Evolutionary conservation across 2,329 filamentous ascomycete species (phyloP).

Genomic region (Helotiales sp.): DNA sequence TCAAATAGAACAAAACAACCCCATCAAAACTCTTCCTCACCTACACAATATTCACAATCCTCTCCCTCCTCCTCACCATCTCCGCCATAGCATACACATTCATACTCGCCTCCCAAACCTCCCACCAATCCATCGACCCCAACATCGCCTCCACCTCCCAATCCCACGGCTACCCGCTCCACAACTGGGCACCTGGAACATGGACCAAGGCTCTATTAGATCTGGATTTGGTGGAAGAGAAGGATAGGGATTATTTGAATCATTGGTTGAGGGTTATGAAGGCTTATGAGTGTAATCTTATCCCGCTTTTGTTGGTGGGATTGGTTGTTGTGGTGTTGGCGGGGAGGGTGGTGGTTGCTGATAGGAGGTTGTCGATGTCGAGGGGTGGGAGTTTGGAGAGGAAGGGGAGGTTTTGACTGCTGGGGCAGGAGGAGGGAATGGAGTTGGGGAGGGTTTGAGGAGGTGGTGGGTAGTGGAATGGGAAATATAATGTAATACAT

Average conservation of each 20-base stretch:
- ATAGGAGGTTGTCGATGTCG: too few species aligned
- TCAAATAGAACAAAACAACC: slow-evolving; percentile 2
- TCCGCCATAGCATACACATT: slow-evolving; percentile 20
- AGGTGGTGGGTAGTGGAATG: too few species aligned
- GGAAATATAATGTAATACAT: too few species aligned
- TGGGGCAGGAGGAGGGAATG: too few species aligned
- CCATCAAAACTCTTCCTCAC: slow-evolving; percentile 13
- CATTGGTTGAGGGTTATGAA: slow-evolving; percentile 20
- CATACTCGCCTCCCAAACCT: slow-evolving; percentile 16
- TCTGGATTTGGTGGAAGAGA: slow-evolving; percentile 7
- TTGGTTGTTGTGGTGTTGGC: slow-evolving; percentile 10
- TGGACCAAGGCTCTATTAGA: slow-evolving; percentile 20
- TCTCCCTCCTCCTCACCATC: slow-evolving; percentile 13
- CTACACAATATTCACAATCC: slow-evolving; percentile 16
- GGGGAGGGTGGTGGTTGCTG: slow-evolving; percentile 5
- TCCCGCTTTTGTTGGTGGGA: slow-evolving; percentile 20
- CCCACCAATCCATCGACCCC: slow-evolving; percentile 12
- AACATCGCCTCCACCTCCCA: slow-evolving; percentile 11
- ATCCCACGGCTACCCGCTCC: slow-evolving; percentile 11
- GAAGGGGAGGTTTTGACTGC: not conserved
- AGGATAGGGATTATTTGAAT: slow-evolving; percentile 10
- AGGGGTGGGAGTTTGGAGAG: not conserved
- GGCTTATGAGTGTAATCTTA: slow-evolving; percentile 23
- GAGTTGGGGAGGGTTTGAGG: too few species aligned
- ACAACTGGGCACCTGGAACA: slow-evolving; percentile 20